Conservation (phyloP, 805 yeast species). For the Sugiyamaella valdiviana region DNA sequence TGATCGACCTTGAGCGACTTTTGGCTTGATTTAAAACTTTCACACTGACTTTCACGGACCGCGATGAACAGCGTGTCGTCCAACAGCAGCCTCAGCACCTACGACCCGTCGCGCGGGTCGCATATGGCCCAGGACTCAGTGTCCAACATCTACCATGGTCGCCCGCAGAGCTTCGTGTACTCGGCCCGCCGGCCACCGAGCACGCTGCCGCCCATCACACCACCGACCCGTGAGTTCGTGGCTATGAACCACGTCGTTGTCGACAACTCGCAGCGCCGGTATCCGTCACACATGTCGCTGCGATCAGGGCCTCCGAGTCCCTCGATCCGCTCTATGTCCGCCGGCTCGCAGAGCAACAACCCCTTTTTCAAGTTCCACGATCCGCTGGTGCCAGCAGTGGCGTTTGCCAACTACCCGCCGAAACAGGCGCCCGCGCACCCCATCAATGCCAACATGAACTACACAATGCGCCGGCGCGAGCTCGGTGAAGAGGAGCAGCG, state of each 20-base stretch:
- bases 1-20: no score
- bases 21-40: no score
- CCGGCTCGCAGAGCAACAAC: neutral
- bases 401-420: neutral
- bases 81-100: slow-evolving; percentile 1
- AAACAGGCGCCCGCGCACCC: slow-evolving; percentile 14
- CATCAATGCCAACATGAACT: slow-evolving; percentile 11
- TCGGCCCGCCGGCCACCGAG: neutral
- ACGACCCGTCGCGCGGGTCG: slow-evolving; percentile 1
- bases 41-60: neutral
- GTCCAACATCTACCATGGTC: slow-evolving; percentile 2
- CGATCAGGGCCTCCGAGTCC: neutral
- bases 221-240: neutral
- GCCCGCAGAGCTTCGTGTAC: neutral
- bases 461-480: slow-evolving; percentile 11
- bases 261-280: neutral
- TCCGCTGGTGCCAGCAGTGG: neutral
- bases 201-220: neutral
- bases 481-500: slow-evolving; percentile 13
- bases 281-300: slow-evolving; percentile 1
- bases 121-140: slow-evolving; percentile 3
- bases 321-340: neutral
- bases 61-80: slow-evolving; percentile 1
- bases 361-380: neutral
- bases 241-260: neutral